Percentiles rank a stretch among this genome's conserved stretches.
Conservation (phyloP, 2,329 filamentous ascomycete genomes). For the Colletotrichum paranaense region DNA sequence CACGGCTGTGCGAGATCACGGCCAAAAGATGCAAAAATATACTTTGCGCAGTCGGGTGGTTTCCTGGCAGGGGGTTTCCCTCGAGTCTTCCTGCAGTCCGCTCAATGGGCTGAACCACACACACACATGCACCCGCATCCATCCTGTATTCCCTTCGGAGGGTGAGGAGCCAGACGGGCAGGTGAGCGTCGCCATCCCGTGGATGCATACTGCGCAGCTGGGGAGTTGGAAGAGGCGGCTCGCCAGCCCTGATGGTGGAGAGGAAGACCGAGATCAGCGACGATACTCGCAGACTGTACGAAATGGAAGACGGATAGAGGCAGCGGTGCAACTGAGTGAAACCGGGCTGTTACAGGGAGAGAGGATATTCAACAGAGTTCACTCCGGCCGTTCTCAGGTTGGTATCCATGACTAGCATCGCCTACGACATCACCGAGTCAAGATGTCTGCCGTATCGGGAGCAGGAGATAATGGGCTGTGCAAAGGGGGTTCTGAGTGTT, state of each 20-base stretch:
- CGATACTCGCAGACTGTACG: not conserved
- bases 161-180: conserved; percentile 18
- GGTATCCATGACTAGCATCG: conserved; percentile 18
- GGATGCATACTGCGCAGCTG: not conserved
- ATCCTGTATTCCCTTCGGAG: conserved; percentile 9
- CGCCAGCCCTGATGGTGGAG: not conserved
- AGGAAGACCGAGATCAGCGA: not conserved
- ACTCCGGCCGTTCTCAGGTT: not conserved
- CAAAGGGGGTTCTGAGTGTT: not conserved
- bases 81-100: not conserved
- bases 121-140: not conserved
- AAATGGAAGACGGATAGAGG: not conserved
- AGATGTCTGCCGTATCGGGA: not conserved
- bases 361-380: not conserved
- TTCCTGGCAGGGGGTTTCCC: conserved; percentile 1
- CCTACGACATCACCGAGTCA: conserved; percentile 11
- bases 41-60: not conserved
- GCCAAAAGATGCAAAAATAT: conserved; percentile 6
- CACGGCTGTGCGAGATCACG: not conserved
- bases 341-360: conserved; percentile 15
- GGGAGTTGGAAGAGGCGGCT: not conserved
- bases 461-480: conserved; percentile 8
- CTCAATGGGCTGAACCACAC: conserved; percentile 19
- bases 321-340: conserved; percentile 24
- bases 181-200: conserved; percentile 3